Percentiles rank a stretch among this genome's conserved stretches.
Evolutionary conservation across 1,139 yeast genomes (phyloP).

Genomic region (Lodderomyces margitis): DNA sequence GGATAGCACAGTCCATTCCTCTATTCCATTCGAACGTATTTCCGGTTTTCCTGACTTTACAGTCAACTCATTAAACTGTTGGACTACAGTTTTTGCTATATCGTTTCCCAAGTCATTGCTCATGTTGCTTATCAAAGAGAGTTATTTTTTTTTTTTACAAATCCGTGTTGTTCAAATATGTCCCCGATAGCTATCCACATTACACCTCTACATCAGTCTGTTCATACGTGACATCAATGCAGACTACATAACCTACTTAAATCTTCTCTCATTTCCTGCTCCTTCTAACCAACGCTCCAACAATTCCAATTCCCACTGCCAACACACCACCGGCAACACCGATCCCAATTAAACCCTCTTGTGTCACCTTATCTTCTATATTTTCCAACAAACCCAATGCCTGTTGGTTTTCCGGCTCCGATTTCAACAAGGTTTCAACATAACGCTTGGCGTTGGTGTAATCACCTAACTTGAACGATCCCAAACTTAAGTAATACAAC

Average conservation of each 20-base stretch:
- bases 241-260: too few relatives aligned
- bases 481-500: conserved; percentile 81
- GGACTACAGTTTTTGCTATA: conserved; percentile 19
- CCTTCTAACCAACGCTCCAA: conserved; percentile 55
- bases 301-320: conserved; percentile 75
- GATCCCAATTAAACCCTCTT: conserved; percentile 83
- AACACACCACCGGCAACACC: conserved; percentile 83
- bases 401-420: conserved; percentile 84
- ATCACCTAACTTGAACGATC: conserved; percentile 86
- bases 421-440: conserved; percentile 68
- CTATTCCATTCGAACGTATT: conserved; percentile 55
- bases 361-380: conserved; percentile 82
- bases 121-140: conserved; percentile 1
- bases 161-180: too few relatives aligned
- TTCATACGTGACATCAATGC: too few relatives aligned
- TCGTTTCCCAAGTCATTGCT: conserved; percentile 15
- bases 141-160: too few relatives aligned
- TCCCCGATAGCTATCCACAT: not conserved
- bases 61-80: conserved; percentile 19
- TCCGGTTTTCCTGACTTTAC: conserved; percentile 54
- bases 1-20: conserved; percentile 85
- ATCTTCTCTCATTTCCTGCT: conserved; percentile 23
- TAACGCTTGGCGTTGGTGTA: conserved; percentile 83
- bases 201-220: not conserved
- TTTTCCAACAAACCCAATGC: conserved; percentile 68